Evolutionary conservation across 2,329 filamentous ascomycete species (phyloP).

Genomic region (Nemania bipapillata): DNA sequence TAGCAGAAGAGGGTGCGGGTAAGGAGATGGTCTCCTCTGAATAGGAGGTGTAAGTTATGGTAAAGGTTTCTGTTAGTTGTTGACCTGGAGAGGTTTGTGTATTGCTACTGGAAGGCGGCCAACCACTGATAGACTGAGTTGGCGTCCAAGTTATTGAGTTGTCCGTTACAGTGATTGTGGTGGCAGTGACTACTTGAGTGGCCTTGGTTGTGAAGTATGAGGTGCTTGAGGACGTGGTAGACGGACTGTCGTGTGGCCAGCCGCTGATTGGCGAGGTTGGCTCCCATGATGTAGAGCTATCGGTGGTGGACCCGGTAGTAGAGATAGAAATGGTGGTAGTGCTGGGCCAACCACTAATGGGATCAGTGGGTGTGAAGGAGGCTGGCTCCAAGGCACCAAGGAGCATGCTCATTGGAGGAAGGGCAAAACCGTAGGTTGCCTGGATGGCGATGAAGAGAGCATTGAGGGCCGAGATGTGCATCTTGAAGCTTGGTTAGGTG

Average conservation of each 20-base stretch:
- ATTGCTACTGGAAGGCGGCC: constrained; percentile 20
- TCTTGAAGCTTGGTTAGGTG: constrained; percentile 25
- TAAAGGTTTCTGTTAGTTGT: constrained; percentile 33
- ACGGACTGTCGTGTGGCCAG: constrained; percentile 16
- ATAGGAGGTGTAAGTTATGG: constrained; percentile 35
- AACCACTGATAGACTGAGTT: constrained; percentile 29
- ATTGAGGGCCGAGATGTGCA: constrained; percentile 27
- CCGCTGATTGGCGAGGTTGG: constrained; percentile 13
- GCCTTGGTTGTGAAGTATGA: constrained; percentile 20
- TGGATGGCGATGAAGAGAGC: constrained; percentile 31
- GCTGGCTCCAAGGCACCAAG: constrained; percentile 8
- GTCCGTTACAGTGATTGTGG: constrained; percentile 38
- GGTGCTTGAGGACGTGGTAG: constrained; percentile 9
- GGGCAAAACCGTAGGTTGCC: constrained; percentile 28
- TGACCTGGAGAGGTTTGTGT: constrained; percentile 22
- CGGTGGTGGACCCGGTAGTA: neutral
- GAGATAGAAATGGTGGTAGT: neutral
- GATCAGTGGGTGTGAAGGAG: constrained; percentile 24
- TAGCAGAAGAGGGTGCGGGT: constrained; percentile 6
- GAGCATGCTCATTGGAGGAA: constrained; percentile 29
- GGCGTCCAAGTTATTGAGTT: constrained; percentile 33
- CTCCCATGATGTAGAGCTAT: constrained; percentile 4
- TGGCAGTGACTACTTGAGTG: constrained; percentile 29
- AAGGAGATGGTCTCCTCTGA: constrained; percentile 30
- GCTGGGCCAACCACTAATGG: constrained; percentile 33